Base-by-base conservation (phyloP, 1,284 basidiomycete species). In the Ceratobasidium sp. region DNA sequence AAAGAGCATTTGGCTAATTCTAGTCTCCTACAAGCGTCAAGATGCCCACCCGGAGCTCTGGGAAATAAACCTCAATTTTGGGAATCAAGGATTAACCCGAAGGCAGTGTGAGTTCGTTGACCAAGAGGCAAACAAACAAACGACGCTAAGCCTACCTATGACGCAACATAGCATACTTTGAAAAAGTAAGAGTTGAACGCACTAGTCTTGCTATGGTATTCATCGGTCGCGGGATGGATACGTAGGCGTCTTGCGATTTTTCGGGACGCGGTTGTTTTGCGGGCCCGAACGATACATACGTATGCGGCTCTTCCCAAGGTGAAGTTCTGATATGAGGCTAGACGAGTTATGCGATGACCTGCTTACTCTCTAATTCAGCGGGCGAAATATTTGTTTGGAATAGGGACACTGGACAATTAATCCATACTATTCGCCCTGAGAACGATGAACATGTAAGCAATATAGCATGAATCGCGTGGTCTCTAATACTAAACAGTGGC, bases 301-400 rank as follows among this genome's bases (percentile, higher is more conserved):
- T 51, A 4, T 51, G 50, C 50, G 5, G 50, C 50, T 51, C 50
- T 6, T 51, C 50, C 4, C 19, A 51, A 51, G 50, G 50, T 51
- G 24, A 51, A 17, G 5, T 41, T 11, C 5, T 51, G 50, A 51
- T 51, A 4, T 41, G 11, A 5, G 11, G 4, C 11, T 41, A 41
- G 36, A 41, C 36, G 6, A 5, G n/a, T 5, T 11, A 5, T 41
- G 24, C 50, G 15, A n/a, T 17, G 24, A 51, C 50, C 19, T 51
- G 24, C 50, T n/a, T 4, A 19, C 24, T n/a, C 5, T 24, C 19
- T 51, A 17, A 51, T 4, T 51, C 50, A 51, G 50, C 17, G 15
- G 50, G 50, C 3, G 50, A 51, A 6, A 51, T 51, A 51, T 51
- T 51, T 51, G 15, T 51, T 51, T 51, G 50, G 50, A 51, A 51